phyloP scores from a whole-genome alignment of 2,329 filamentous ascomycete genomes.

The Penicillium griseofulvum region DNA sequence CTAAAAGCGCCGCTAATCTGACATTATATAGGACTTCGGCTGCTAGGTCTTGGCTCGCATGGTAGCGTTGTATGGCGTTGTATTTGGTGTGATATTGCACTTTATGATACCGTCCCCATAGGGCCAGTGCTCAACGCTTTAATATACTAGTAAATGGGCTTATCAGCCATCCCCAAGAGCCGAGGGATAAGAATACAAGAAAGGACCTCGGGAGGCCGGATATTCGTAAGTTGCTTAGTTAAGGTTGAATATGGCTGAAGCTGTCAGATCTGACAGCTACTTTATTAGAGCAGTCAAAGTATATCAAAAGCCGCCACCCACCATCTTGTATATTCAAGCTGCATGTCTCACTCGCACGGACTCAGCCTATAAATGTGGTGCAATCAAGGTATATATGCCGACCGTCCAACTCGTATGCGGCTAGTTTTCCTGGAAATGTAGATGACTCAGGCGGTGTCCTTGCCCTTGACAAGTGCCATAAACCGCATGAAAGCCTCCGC shows the following conservation, averaged over 20 bases:
- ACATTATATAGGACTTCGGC: neutral
- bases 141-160: neutral
- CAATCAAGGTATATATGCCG: neutral
- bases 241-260: constrained; percentile 1
- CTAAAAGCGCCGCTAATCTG: constrained; percentile 4
- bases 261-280: constrained; percentile 4
- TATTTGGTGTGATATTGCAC: neutral
- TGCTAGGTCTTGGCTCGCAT: constrained; percentile 1
- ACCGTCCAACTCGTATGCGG: neutral
- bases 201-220: neutral
- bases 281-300: neutral
- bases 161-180: too few species aligned
- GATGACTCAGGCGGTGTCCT: constrained; percentile 4
- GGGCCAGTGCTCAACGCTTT: neutral
- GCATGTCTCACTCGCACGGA: constrained; percentile 6
- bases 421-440: neutral
- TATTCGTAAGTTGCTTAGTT: neutral
- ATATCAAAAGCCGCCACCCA: neutral
- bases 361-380: neutral
- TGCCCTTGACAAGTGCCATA: constrained; percentile 31
- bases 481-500: constrained; percentile 42
- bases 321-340: neutral
- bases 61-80: neutral
- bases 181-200: neutral
- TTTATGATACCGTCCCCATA: neutral